Base-by-base conservation (phyloP, 495 filamentous ascomycete genomes). In the Penicillium daleae region DNA sequence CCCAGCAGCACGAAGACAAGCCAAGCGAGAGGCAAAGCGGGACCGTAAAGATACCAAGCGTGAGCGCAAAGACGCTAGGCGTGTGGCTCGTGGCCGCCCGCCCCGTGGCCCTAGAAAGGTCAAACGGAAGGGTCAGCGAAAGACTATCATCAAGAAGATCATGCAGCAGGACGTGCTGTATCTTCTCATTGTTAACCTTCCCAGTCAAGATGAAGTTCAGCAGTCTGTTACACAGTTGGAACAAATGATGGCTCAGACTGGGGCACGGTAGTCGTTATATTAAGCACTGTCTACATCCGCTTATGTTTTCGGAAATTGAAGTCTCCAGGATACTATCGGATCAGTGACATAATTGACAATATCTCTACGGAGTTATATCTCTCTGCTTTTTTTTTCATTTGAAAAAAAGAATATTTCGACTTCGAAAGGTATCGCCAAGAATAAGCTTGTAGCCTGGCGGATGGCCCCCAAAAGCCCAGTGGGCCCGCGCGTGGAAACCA, bases 201-300 rank as follows among this genome's bases (percentile, higher is more conserved):
- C 61, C 4, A 59, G 27, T 8, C 27, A 48, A 24, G 22, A 55
- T 24, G 61, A 59, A 22, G 39, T 59, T 19, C 56, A 59, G 32
- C 32, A 64, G n/a, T 64, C 61, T 12, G 56, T 55, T 49, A n/a
- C 49, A 27, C 61, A 49, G 31, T 26, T 64, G 12, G 56, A 64
- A 19, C 48, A 46, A 19, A 21, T 54, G n/a, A 29, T 50, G 46
- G 24, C 46, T 7, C 24, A 17, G 12, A 21, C 46, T 29, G 46
- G 46, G 6, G 24, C 12, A 50, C 12, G 17, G 12, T 50, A 29
- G 13, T 8, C 13, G 22, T 50, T 17, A 1, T 8, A 26, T 27
- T 26, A 9, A 21, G 40, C 9, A 48, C 3, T 48, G 19, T 21
- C 40, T n/a, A 7, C 6, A 42, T 46, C 9, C n/a, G 6, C 4